These are phyloP conservation scores for Epichloe gansuensis DNA, from an alignment of 2,329 filamentous ascomycete species.

Conservation along the genomic window DNA sequence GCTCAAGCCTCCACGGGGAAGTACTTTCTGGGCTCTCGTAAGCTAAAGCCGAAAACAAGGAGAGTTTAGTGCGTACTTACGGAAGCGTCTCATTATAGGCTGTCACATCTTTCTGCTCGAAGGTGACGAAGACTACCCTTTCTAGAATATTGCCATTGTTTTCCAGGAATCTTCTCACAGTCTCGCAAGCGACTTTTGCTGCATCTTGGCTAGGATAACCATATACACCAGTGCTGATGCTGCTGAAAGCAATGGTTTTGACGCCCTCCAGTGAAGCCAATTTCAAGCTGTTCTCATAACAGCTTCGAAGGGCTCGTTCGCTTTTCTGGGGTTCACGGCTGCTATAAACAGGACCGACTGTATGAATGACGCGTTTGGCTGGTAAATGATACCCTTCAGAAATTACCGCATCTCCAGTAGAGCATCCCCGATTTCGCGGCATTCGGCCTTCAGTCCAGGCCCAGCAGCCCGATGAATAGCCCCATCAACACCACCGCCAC, in stretches of 20 bases:
- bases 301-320: constrained; percentile 38
- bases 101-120: constrained; percentile 61
- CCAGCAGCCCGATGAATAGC: constrained; percentile 83
- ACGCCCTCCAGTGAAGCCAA: constrained; percentile 57
- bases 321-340: constrained; percentile 20
- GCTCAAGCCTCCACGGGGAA: constrained; percentile 11
- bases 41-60: neutral
- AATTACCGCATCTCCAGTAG: constrained; percentile 70
- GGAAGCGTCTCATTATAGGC: constrained; percentile 62
- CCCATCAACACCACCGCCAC: constrained; percentile 83
- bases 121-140: constrained; percentile 75
- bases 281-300: constrained; percentile 62
- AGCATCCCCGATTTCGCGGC: constrained; percentile 59
- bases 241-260: constrained; percentile 68
- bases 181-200: constrained; percentile 54
- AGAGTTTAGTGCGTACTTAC: constrained; percentile 31
- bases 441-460: constrained; percentile 54
- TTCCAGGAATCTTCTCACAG: constrained; percentile 44
- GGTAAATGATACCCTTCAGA: constrained; percentile 68
- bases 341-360: constrained; percentile 74
- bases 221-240: constrained; percentile 80
- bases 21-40: constrained; percentile 9
- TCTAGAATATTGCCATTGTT: constrained; percentile 40
- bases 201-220: constrained; percentile 70
- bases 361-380: constrained; percentile 70